phyloP scores from a whole-genome alignment of 805 yeast species.

The Candida pseudofarinosa region DNA sequence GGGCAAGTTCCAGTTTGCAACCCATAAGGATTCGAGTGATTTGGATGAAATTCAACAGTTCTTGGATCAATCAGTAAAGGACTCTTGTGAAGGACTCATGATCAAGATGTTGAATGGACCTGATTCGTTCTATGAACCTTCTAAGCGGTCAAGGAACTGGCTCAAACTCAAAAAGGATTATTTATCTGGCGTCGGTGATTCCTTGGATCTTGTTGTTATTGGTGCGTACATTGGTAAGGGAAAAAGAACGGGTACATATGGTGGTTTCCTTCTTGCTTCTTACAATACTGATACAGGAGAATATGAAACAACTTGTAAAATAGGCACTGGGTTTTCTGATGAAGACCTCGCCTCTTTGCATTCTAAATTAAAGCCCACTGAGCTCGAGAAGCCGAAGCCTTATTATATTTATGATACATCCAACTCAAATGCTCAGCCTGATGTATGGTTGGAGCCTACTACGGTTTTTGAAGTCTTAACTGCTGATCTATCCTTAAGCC shows the following conservation, averaged over 20 bases:
- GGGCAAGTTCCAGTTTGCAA: constrained; percentile 83
- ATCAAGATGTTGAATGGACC: constrained; percentile 79
- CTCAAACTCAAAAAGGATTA: constrained; percentile 92
- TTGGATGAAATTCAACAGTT: constrained; percentile 74
- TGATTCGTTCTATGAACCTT: constrained; percentile 88
- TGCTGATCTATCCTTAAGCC: constrained; percentile 87
- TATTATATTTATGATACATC: constrained; percentile 61
- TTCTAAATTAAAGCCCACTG: constrained; percentile 63
- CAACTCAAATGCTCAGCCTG: constrained; percentile 69
- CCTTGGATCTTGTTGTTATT: constrained; percentile 85
- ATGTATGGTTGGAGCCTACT: constrained; percentile 92
- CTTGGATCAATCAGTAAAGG: constrained; percentile 83
- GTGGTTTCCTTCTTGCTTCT: constrained; percentile 89
- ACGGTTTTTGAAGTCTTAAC: constrained; percentile 82
- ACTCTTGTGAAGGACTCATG: constrained; percentile 94
- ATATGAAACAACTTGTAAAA: constrained; percentile 91
- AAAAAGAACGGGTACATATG: constrained; percentile 90
- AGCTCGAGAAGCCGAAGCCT: constrained; percentile 57
- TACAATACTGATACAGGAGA: constrained; percentile 90
- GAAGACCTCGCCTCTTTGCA: constrained; percentile 62
- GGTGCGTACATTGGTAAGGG: constrained; percentile 96
- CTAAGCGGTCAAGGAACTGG: constrained; percentile 94
- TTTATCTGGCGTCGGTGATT: constrained; percentile 92
- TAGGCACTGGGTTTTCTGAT: constrained; percentile 96
- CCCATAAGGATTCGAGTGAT: constrained; percentile 63